Evolutionary conservation across 345 rosid species (phyloP).

Genomic region (Moricandia arvensis): DNA sequence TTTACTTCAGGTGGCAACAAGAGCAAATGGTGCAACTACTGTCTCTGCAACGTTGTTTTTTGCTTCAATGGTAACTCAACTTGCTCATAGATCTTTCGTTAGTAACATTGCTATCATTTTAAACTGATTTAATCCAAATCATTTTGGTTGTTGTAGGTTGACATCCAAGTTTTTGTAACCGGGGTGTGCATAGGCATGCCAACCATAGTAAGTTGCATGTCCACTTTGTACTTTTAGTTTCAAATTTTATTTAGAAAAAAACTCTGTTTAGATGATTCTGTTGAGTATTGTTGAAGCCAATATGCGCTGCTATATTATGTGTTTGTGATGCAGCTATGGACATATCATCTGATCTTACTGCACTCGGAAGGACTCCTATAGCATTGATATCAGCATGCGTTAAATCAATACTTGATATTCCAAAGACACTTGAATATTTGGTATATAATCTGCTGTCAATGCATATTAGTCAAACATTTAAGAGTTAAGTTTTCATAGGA

Average conservation of each 20-base stretch:
- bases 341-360: slow-evolving; percentile 88
- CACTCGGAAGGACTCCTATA: slow-evolving; percentile 86
- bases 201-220: slow-evolving; percentile 57
- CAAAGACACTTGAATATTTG: slow-evolving; percentile 93
- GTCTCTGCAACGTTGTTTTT: slow-evolving; percentile 90
- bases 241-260: neutral
- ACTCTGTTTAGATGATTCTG: neutral
- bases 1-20: slow-evolving; percentile 58
- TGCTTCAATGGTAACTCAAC: slow-evolving; percentile 63
- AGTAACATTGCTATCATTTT: neutral
- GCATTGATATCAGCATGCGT: slow-evolving; percentile 89
- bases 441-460: slow-evolving; percentile 31
- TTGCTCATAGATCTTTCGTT: slow-evolving; percentile 6
- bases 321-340: slow-evolving; percentile 76
- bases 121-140: too few species aligned
- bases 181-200: slow-evolving; percentile 95
- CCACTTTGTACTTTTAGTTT: neutral
- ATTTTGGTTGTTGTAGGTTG: slow-evolving; percentile 54
- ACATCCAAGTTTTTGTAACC: slow-evolving; percentile 79
- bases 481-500: slow-evolving; percentile 12
- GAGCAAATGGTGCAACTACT: slow-evolving; percentile 83
- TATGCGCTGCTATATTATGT: slow-evolving; percentile 14
- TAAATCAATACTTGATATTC: slow-evolving; percentile 87
- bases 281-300: slow-evolving; percentile 17
- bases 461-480: slow-evolving; percentile 6